Evolutionary conservation across 73 alveolate genomes (phyloP).

Genomic region (Paramecium biaurelia): DNA sequence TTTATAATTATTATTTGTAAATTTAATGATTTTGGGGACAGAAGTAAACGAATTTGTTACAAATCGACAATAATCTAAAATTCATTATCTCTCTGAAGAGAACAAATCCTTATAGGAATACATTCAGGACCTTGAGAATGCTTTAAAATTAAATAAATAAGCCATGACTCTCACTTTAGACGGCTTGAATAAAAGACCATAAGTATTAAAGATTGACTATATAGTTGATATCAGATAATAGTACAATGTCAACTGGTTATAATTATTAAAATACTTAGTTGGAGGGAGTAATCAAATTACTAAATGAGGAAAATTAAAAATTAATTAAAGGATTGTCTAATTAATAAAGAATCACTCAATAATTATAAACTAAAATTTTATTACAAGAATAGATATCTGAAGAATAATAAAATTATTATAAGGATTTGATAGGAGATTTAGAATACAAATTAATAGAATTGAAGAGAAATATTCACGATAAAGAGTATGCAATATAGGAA

Average conservation of each 20-base stretch:
- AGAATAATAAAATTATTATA: conserved; percentile 33
- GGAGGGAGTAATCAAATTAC: background rate
- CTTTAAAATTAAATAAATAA: conserved; percentile 51
- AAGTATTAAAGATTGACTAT: background rate
- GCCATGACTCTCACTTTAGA: conserved; percentile 54
- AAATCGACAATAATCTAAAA: conserved; percentile 51
- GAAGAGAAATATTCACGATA: conserved; percentile 61
- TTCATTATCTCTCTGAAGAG: conserved; percentile 57
- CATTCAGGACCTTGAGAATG: conserved; percentile 51
- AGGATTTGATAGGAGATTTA: conserved; percentile 51
- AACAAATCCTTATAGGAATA: conserved; percentile 39
- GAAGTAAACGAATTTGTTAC: conserved; percentile 57
- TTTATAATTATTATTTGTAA: background rate
- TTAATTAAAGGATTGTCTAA: background rate
- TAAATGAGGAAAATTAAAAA: conserved; percentile 22
- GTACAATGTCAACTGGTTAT: background rate
- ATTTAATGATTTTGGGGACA: conserved; percentile 56
- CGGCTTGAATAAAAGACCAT: background rate
- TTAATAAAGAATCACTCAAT: background rate
- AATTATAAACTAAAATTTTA: background rate
- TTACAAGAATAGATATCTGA: conserved; percentile 53
- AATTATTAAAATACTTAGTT: background rate
- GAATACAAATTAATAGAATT: conserved; percentile 57
- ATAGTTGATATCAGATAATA: background rate
- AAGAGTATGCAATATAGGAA: conserved; percentile 60